These are phyloP conservation scores for Dendrobium officinale DNA, from an alignment of 106 monocot genomes.

Conservation along the genomic window DNA sequence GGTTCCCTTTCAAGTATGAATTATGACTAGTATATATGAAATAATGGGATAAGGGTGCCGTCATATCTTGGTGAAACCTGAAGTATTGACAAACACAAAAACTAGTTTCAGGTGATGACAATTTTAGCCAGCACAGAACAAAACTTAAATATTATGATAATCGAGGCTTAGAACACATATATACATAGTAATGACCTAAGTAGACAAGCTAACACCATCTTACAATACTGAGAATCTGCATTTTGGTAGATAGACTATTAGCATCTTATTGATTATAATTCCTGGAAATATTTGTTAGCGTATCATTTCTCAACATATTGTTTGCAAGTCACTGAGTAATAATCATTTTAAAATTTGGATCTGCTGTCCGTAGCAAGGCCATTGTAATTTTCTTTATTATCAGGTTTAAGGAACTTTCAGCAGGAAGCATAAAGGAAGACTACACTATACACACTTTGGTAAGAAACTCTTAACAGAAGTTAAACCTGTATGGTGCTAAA, in stretches of 20 bases:
- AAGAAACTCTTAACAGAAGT: not conserved
- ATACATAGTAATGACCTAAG: not conserved
- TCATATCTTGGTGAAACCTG: conserved; percentile 72
- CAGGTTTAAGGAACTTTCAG: not conserved
- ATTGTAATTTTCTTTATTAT: not conserved
- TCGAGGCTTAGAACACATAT: not conserved
- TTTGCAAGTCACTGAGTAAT: too few species aligned
- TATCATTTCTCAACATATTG: too few species aligned
- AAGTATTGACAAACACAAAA: not conserved
- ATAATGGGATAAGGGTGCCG: conserved; percentile 55
- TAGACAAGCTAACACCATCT: too few species aligned
- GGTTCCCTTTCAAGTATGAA: conserved; percentile 59
- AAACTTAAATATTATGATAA: not conserved
- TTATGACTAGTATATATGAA: conserved; percentile 51
- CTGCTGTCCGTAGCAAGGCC: not conserved
- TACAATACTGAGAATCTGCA: too few species aligned
- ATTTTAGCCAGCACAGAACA: too few species aligned
- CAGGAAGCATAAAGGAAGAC: not conserved
- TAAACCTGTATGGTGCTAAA: too few species aligned
- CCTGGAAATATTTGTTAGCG: too few species aligned
- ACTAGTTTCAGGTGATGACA: not conserved
- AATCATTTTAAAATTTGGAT: not conserved
- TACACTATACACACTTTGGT: not conserved
- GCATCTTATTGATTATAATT: too few species aligned
- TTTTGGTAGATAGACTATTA: too few species aligned